phyloP scores from a whole-genome alignment of 441 rosid species.

The Eutrema salsugineum region DNA sequence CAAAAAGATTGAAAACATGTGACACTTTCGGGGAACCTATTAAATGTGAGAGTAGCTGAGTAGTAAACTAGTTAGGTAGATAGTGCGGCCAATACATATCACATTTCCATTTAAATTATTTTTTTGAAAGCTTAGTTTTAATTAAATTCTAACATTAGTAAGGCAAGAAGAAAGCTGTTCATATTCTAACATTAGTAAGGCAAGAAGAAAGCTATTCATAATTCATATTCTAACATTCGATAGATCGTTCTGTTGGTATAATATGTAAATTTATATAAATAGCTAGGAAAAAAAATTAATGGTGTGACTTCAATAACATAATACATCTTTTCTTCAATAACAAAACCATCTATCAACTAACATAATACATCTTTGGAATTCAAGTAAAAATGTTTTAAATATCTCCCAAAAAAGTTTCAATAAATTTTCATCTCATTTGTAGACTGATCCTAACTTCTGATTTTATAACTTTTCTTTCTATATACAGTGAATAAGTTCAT shows the following conservation, averaged over 20 bases:
- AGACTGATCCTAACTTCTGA: neutral
- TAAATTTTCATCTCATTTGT: neutral
- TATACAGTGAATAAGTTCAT: neutral
- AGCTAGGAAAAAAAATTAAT: neutral
- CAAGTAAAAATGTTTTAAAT: neutral
- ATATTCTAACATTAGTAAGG: neutral
- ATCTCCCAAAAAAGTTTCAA: neutral
- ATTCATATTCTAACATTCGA: neutral
- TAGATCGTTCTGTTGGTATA: neutral
- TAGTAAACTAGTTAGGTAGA: neutral
- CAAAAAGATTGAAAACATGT: constrained; percentile 4
- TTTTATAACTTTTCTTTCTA: neutral
- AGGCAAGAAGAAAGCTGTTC: neutral
- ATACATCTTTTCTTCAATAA: too few relatives aligned
- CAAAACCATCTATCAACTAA: too few relatives aligned
- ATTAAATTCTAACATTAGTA: neutral
- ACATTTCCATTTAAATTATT: neutral
- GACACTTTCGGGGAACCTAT: neutral
- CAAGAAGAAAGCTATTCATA: too few relatives aligned
- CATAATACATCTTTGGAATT: neutral
- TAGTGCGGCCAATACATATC: neutral
- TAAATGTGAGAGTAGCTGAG: neutral
- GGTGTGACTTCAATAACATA: too few relatives aligned
- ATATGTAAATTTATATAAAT: neutral
- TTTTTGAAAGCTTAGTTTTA: neutral